Evolutionary conservation across 768 basidiomycete species (phyloP).

Genomic region (Tricholoma matsutake): DNA sequence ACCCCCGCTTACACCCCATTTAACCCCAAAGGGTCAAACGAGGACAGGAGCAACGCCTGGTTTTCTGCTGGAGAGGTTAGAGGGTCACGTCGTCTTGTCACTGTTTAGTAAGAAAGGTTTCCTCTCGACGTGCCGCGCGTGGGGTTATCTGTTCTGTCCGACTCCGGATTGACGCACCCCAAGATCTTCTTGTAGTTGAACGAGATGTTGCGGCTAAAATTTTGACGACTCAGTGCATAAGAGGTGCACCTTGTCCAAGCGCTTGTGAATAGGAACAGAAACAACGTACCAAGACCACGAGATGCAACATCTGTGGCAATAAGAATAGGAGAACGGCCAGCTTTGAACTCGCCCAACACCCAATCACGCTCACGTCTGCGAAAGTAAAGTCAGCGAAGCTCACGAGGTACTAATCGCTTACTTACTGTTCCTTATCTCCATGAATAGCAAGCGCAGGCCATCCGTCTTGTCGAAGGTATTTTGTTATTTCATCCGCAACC

Average conservation of each 20-base stretch:
- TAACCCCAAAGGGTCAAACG: background rate
- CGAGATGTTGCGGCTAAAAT: constrained; percentile 6
- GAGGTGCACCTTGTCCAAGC: constrained; percentile 34
- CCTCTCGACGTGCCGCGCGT: constrained; percentile 11
- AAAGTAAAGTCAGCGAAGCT: constrained; percentile 1
- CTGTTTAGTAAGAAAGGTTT: background rate
- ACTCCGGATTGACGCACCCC: constrained; percentile 9
- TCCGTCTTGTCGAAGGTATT: constrained; percentile 95
- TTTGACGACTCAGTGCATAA: constrained; percentile 17
- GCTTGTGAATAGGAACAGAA: constrained; percentile 42
- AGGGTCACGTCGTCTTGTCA: background rate
- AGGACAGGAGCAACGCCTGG: background rate
- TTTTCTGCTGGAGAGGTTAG: background rate
- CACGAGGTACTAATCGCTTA: constrained; percentile 11
- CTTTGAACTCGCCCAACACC: constrained; percentile 98
- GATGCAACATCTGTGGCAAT: constrained; percentile 99
- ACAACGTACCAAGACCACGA: constrained; percentile 97
- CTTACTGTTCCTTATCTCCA: constrained; percentile 98
- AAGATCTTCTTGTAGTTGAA: constrained; percentile 4
- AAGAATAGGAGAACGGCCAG: constrained; percentile 94
- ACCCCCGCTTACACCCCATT: background rate
- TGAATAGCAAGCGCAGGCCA: constrained; percentile 99
- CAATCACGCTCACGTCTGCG: constrained; percentile 94
- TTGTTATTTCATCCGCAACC: constrained; percentile 97
- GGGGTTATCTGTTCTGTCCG: constrained; percentile 8